A percentile compares a stretch with the other conserved stretches of the same genome.
Conservation (phyloP, 306 rosid species). For the Sechiopsis laciniata region DNA sequence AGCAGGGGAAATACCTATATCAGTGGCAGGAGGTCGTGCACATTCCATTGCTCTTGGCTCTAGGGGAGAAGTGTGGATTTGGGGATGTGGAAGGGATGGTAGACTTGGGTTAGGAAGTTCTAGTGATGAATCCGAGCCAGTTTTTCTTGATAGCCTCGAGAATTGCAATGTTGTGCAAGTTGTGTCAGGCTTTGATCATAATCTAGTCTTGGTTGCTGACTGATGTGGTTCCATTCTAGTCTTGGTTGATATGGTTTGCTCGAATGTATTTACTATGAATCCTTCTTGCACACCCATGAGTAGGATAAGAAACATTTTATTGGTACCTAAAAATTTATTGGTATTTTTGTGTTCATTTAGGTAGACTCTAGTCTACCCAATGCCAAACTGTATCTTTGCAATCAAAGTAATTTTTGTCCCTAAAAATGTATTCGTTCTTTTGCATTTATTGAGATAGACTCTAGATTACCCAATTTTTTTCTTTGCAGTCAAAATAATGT, state of each 20-base stretch:
- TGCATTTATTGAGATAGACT: no score
- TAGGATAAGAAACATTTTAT: background rate
- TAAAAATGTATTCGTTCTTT: no score
- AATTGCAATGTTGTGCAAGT: slow-evolving; percentile 61
- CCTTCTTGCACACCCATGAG: background rate
- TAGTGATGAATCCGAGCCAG: slow-evolving; percentile 59
- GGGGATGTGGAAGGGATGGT: slow-evolving; percentile 90
- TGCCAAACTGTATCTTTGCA: background rate
- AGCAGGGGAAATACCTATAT: slow-evolving; percentile 52
- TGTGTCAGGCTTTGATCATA: slow-evolving; percentile 90
- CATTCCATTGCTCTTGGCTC: slow-evolving; percentile 71
- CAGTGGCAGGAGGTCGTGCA: slow-evolving; percentile 73
- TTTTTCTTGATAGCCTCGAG: slow-evolving; percentile 50
- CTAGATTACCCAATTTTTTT: no score
- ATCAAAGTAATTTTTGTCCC: background rate
- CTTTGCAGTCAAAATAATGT: no score
- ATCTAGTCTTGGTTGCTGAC: slow-evolving; percentile 55
- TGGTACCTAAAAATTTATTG: slow-evolving; percentile 11
- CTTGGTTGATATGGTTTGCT: slow-evolving; percentile 35
- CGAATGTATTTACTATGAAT: background rate
- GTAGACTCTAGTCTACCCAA: background rate
- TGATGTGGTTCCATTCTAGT: slow-evolving; percentile 45
- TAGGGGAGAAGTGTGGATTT: slow-evolving; percentile 68
- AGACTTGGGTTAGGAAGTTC: slow-evolving; percentile 82
- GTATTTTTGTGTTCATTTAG: background rate